Percentiles rank a stretch among this genome's conserved stretches.
Evolutionary conservation across 2,329 filamentous ascomycete species (phyloP).

Genomic region (Parastagonospora nodorum): DNA sequence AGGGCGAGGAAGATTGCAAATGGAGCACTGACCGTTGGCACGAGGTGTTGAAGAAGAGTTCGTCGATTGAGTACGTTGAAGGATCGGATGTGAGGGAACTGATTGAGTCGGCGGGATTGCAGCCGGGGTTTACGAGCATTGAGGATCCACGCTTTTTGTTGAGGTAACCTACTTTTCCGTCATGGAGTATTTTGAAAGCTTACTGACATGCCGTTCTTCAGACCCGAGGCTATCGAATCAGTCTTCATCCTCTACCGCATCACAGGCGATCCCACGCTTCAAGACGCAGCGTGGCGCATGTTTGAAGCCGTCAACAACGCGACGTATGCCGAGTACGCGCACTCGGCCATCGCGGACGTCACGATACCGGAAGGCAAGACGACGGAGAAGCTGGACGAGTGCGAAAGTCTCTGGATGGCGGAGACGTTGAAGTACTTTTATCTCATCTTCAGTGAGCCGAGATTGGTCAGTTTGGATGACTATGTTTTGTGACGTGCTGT

Average conservation of each 20-base stretch:
- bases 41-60: slow-evolving; percentile 40
- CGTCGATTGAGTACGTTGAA: slow-evolving; percentile 14
- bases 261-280: slow-evolving; percentile 75
- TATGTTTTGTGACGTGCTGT: slow-evolving; percentile 59
- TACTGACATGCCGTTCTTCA: slow-evolving; percentile 38
- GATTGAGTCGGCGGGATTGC: slow-evolving; percentile 48
- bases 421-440: slow-evolving; percentile 96
- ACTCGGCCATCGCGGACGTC: slow-evolving; percentile 73
- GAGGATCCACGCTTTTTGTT: slow-evolving; percentile 48
- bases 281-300: slow-evolving; percentile 87
- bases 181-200: background rate
- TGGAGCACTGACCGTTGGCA: slow-evolving; percentile 53
- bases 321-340: slow-evolving; percentile 69
- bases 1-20: slow-evolving; percentile 45
- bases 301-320: slow-evolving; percentile 71
- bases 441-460: slow-evolving; percentile 73
- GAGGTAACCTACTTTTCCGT: slow-evolving; percentile 29
- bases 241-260: slow-evolving; percentile 92
- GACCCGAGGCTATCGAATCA: slow-evolving; percentile 85
- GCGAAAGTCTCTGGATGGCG: slow-evolving; percentile 82
- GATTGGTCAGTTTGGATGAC: slow-evolving; percentile 69
- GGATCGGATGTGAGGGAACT: slow-evolving; percentile 29
- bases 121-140: slow-evolving; percentile 49
- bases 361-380: slow-evolving; percentile 41
- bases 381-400: slow-evolving; percentile 38